Percentiles rank a stretch among this genome's conserved stretches.
Conservation (phyloP, 164 flowering plant genomes). For the Saururus chinensis region DNA sequence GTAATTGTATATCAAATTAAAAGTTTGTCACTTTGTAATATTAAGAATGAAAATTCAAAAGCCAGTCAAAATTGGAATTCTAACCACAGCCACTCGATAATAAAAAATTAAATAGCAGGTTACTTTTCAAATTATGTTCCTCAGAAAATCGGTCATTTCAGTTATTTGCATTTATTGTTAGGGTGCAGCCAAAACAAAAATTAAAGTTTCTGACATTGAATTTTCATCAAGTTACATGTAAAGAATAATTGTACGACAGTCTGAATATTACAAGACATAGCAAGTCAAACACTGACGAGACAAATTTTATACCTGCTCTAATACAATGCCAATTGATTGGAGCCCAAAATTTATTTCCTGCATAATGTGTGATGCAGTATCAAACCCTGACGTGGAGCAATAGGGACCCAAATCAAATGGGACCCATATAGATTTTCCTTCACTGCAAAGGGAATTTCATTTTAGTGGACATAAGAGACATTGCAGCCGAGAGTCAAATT, state of each 20-base stretch:
- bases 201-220: no score
- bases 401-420: slow-evolving; percentile 75
- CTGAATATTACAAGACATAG: not conserved
- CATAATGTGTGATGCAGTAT: slow-evolving; percentile 58
- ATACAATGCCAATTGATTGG: slow-evolving; percentile 50
- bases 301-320: slow-evolving; percentile 61
- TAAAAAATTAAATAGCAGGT: no score
- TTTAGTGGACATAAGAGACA: not conserved
- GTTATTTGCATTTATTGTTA: no score
- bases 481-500: not conserved
- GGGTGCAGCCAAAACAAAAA: no score
- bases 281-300: not conserved
- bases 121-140: no score
- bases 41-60: no score
- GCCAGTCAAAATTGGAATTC: no score
- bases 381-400: slow-evolving; percentile 76
- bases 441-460: slow-evolving; percentile 33
- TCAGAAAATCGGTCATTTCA: no score
- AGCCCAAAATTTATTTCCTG: slow-evolving; percentile 50
- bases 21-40: no score
- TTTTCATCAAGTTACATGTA: no score
- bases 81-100: no score
- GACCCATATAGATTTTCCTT: slow-evolving; percentile 68
- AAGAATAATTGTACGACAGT: not conserved
- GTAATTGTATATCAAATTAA: no score